Evolutionary conservation across 2,329 filamentous ascomycete species (phyloP).

Genomic region (Leptosphaerulina australis): DNA sequence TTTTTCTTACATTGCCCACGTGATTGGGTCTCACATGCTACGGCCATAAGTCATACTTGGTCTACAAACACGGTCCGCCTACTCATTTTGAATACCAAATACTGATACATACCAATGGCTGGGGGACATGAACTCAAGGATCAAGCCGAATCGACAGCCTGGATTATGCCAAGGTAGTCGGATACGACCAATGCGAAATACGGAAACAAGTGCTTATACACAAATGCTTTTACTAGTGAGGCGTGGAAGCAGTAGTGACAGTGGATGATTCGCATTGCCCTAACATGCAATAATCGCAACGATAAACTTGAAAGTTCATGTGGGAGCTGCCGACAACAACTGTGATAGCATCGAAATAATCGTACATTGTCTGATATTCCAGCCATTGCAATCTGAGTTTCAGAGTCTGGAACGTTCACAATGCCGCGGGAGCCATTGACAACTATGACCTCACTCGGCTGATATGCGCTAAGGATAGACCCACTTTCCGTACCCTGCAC

Average conservation of each 20-base stretch:
- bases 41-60: neutral
- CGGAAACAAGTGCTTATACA: neutral
- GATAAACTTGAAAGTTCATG: too few species aligned
- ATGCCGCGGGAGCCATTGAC: neutral
- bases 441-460: slow-evolving; percentile 12
- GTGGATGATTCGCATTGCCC: too few species aligned
- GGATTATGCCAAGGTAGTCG: neutral
- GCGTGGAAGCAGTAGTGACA: too few species aligned
- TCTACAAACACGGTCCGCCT: neutral
- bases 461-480: slow-evolving; percentile 8
- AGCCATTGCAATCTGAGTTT: neutral
- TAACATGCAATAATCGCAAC: too few species aligned
- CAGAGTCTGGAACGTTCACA: neutral
- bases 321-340: neutral
- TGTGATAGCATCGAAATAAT: neutral
- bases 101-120: slow-evolving; percentile 3
- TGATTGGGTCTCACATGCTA: neutral
- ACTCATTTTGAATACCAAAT: neutral
- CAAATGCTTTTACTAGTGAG: neutral
- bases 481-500: slow-evolving; percentile 6
- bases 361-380: neutral
- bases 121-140: neutral
- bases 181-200: neutral
- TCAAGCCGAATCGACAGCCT: too few species aligned
- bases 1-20: neutral